Conservation (phyloP, 2,329 filamentous ascomycete genomes). For the Paecilomyces variotii region DNA sequence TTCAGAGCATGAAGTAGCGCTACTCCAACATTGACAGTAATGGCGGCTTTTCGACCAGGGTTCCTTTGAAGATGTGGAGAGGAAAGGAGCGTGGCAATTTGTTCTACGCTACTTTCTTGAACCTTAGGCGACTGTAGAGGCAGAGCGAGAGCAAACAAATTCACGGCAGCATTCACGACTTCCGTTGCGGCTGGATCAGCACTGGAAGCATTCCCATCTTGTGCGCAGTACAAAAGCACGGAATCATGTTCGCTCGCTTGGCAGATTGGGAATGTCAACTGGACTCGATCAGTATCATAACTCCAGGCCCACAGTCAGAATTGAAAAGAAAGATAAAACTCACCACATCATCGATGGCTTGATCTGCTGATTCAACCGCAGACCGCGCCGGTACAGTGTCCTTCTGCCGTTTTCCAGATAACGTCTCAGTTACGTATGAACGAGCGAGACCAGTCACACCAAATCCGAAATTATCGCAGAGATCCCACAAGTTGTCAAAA, state of each 20-base stretch:
- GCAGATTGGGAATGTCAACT: constrained; percentile 58
- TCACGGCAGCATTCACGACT: constrained; percentile 88
- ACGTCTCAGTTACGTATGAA: constrained; percentile 63
- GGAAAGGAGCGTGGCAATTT: constrained; percentile 82
- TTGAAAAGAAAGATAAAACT: constrained; percentile 10
- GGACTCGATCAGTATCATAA: constrained; percentile 7
- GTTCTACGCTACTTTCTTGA: constrained; percentile 91
- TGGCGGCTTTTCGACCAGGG: constrained; percentile 78
- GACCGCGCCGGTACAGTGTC: constrained; percentile 42
- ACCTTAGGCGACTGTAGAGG: constrained; percentile 84
- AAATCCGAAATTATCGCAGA: constrained; percentile 89
- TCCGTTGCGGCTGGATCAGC: constrained; percentile 84
- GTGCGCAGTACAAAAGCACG: constrained; percentile 61
- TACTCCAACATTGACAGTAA: constrained; percentile 80
- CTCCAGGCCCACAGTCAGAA: not conserved
- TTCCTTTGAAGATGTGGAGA: constrained; percentile 74
- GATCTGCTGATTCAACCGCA: constrained; percentile 29
- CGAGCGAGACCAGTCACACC: constrained; percentile 80
- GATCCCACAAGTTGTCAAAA: constrained; percentile 92
- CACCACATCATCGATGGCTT: constrained; percentile 35
- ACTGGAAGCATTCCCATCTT: constrained; percentile 39
- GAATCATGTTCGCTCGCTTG: constrained; percentile 85
- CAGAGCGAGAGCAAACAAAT: constrained; percentile 84
- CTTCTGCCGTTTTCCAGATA: constrained; percentile 62
- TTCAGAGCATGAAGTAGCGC: constrained; percentile 74